Base-by-base conservation (phyloP, 2,329 filamentous ascomycete genomes). In the Ceratocystis albifundus region DNA sequence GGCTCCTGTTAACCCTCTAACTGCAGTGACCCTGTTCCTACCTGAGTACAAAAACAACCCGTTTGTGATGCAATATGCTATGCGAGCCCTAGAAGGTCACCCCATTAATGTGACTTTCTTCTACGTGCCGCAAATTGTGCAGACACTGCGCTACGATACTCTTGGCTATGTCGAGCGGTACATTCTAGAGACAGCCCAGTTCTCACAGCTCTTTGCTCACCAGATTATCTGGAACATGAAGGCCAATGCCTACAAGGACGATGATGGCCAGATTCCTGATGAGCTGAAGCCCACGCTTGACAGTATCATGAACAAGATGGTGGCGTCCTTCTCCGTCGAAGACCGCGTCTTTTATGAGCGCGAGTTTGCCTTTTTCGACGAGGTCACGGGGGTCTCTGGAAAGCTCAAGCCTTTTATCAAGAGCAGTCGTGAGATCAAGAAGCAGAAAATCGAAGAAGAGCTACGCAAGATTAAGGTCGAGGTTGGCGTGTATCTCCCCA, bases 141-240 rank as follows among this genome's bases (percentile, higher is more conserved):
- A 99, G 75, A 88, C 90, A 55, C 82, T 99, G 55, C 88, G 94
- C 65, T 96, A 97, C 72, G 94, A 99, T 79, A 84, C 83, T 12
- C 80, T 99, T 28, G 94, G 94, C 66, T 99, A 99, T 73, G 92
- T 96, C 1, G 91, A 96, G 75, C 84, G 93, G 57, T 99, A 96
- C 73, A 97, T 99, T 66, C 81, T 97, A 17, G 94, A 99, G 77
- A 96, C 95, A 0, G 94, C 92, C 0, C 93, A 95, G 71, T 92
- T 96, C 73, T 97, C 94, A n/a, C 94, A 97, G 75, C 79, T 97
- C 7, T 99, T 99, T 75, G 93, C 95, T 1, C 95, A 99, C 75
- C 94, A 99, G 72, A 97, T 99, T 70, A 99, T 99, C 73, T 99
- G 95, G 94, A 99, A 99, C 74, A 99, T 99, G 88, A 99, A 97